Evolutionary conservation across 805 yeast species (phyloP), one percentile per base, ranked within the genome.

Genomic region (Kodamaea leandrae): DNA sequence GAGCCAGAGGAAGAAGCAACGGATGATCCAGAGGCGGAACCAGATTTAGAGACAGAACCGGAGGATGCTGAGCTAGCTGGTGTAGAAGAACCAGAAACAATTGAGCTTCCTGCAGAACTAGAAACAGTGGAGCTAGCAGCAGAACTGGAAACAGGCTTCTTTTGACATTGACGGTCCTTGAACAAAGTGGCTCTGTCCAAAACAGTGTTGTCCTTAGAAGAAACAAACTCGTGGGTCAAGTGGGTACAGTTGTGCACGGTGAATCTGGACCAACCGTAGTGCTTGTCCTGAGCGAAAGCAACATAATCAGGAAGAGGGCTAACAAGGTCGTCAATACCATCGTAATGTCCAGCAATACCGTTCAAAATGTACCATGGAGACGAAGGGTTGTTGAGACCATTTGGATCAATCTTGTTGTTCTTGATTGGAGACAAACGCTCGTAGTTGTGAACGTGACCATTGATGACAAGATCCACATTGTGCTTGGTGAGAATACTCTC

Each of bases 331-430:
- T 42, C 46, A n/a, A 42, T 16, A n/a, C 50, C 50, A 37, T 47
- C 50, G 34, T 47, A 47, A 26, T 47, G 50, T 16, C 50, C 50
- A 15, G 48, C 50, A 36, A 47, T 42, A 14, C 50, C 50, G 35
- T 47, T 47, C 39, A 47, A 39, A 18, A 47, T 47, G 32, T 47
- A 47, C 48, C 43, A 47, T 19, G 50, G 50, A 17, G 44, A 20
- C 5, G 48, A 42, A 4, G 50, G 50, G 39, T 47, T 42, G 40
- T 47, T 37, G n/a, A 47, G 45, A 12, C 46, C 46, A 30, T 47
- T 47, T n/a, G 48, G 46, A 28, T 47, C 50, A 19, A 39, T 28
- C 5, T 16, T 36, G 14, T 43, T 42, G 13, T 40, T 28, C 17
- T 42, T 36, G 32, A 47, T 32, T 12, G 50, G 50, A 3, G 36